Evolutionary conservation across 2,329 filamentous ascomycete genomes (phyloP).

Genomic region (Phialophora expanda): DNA sequence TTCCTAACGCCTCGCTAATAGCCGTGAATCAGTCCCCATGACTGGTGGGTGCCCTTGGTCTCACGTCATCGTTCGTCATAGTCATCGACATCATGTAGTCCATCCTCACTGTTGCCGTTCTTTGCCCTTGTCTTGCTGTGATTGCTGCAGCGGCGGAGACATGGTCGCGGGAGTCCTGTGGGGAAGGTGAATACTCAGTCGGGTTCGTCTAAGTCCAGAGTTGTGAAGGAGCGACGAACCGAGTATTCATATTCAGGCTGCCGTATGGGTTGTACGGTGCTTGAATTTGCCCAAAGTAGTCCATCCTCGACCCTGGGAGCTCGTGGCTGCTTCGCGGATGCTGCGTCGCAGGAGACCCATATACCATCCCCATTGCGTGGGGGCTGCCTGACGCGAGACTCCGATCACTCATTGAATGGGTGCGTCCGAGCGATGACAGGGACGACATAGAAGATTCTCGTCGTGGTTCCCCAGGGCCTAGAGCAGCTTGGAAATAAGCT

Average conservation of each 20-base stretch:
- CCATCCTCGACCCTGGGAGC: slow-evolving; percentile 28
- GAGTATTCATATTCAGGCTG: slow-evolving; percentile 39
- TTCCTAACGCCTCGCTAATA: slow-evolving; percentile 25
- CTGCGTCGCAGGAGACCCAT: slow-evolving; percentile 26
- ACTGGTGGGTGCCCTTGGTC: slow-evolving; percentile 15
- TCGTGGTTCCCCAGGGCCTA: slow-evolving; percentile 41
- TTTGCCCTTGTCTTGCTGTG: slow-evolving; percentile 28
- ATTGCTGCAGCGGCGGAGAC: slow-evolving; percentile 16
- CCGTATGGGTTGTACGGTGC: slow-evolving; percentile 36
- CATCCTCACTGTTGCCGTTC: slow-evolving; percentile 24
- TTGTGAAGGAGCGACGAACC: slow-evolving; percentile 40
- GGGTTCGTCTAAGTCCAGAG: slow-evolving; percentile 38
- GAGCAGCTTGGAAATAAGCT: slow-evolving; percentile 41
- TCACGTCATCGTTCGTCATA: slow-evolving; percentile 26
- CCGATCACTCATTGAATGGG: slow-evolving; percentile 35
- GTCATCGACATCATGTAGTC: slow-evolving; percentile 1
- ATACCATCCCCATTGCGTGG: slow-evolving; percentile 34
- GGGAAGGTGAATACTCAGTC: slow-evolving; percentile 35
- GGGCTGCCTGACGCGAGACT: slow-evolving; percentile 29
- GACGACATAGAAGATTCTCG: slow-evolving; percentile 46
- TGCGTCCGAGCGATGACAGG: slow-evolving; percentile 42
- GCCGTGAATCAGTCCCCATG: slow-evolving; percentile 7
- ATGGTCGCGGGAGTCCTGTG: slow-evolving; percentile 29
- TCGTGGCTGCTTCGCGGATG: slow-evolving; percentile 33
- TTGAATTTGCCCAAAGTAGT: slow-evolving; percentile 38